Conservation (phyloP, 805 yeast genomes). For the Teunomyces panamensis region DNA sequence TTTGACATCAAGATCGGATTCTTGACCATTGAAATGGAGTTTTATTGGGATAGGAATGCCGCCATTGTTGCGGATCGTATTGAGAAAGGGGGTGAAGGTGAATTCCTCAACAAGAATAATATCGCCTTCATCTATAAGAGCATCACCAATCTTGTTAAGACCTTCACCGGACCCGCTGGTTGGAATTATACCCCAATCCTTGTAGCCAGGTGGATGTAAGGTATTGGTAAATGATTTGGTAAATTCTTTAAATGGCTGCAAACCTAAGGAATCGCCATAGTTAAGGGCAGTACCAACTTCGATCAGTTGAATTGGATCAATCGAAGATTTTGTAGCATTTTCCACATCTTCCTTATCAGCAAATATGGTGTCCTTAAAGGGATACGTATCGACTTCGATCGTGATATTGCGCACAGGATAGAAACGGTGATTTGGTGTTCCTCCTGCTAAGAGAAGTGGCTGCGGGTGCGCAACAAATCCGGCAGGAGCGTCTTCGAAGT, state of each 20-base stretch:
- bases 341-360: neutral
- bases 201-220: constrained; percentile 1
- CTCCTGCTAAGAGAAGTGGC: constrained; percentile 4
- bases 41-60: constrained; percentile 3
- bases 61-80: constrained; percentile 3
- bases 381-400: constrained; percentile 7
- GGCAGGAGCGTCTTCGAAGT: constrained; percentile 3
- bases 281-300: neutral
- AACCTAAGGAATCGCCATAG: constrained; percentile 3
- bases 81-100: constrained; percentile 6
- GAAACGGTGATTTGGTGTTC: constrained; percentile 7
- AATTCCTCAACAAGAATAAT: constrained; percentile 6
- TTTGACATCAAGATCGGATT: constrained; percentile 5
- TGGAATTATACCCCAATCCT: constrained; percentile 4
- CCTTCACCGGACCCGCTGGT: constrained; percentile 7
- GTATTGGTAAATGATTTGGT: neutral
- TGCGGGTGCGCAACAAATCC: constrained; percentile 9
- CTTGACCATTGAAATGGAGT: neutral
- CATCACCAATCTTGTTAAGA: constrained; percentile 5
- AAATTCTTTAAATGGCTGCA: constrained; percentile 1
- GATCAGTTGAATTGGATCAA: too few relatives aligned
- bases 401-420: constrained; percentile 7
- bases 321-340: too few relatives aligned
- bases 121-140: constrained; percentile 6
- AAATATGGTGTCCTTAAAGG: constrained; percentile 9